Evolutionary conservation across 495 filamentous ascomycete species (phyloP).

Genomic region (Penicillium egyptiacum): DNA sequence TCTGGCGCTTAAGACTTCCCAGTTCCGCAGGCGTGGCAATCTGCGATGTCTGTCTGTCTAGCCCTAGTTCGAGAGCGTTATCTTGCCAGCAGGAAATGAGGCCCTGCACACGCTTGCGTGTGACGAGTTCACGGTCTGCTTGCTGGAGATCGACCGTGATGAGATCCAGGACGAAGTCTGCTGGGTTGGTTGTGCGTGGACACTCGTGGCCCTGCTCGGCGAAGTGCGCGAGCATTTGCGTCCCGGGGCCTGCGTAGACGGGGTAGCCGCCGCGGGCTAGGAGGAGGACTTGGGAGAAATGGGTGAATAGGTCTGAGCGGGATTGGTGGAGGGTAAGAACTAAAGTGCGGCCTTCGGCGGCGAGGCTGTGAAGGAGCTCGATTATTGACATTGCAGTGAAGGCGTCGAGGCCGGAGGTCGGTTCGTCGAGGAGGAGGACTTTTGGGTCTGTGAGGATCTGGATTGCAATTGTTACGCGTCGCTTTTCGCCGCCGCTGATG

Average conservation of each 20-base stretch:
- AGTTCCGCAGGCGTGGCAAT: slow-evolving; percentile 69
- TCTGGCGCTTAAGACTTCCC: slow-evolving; percentile 60
- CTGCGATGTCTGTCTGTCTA: slow-evolving; percentile 29
- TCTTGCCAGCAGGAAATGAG: slow-evolving; percentile 51
- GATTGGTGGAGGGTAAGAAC: slow-evolving; percentile 76
- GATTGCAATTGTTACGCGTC: slow-evolving; percentile 71
- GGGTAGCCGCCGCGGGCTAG: slow-evolving; percentile 65
- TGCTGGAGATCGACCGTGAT: slow-evolving; percentile 72
- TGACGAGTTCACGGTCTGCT: slow-evolving; percentile 55
- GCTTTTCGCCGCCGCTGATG: slow-evolving; percentile 75
- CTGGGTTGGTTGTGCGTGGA: slow-evolving; percentile 66
- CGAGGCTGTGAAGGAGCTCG: slow-evolving; percentile 64
- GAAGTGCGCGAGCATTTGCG: slow-evolving; percentile 67
- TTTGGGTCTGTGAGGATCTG: slow-evolving; percentile 73
- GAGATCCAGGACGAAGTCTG: slow-evolving; percentile 73
- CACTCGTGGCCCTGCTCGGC: slow-evolving; percentile 57
- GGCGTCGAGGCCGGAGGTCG: slow-evolving; percentile 72
- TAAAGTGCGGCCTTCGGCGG: slow-evolving; percentile 70
- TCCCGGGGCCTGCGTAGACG: slow-evolving; percentile 64
- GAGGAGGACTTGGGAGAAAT: slow-evolving; percentile 69
- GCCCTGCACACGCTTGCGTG: slow-evolving; percentile 55
- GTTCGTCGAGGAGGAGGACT: slow-evolving; percentile 70
- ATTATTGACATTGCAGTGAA: slow-evolving; percentile 76
- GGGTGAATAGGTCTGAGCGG: slow-evolving; percentile 66
- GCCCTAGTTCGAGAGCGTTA: slow-evolving; percentile 24